These are phyloP conservation scores for Tuber melanosporum DNA, from an alignment of 495 filamentous ascomycete genomes.

Conservation along the genomic window DNA sequence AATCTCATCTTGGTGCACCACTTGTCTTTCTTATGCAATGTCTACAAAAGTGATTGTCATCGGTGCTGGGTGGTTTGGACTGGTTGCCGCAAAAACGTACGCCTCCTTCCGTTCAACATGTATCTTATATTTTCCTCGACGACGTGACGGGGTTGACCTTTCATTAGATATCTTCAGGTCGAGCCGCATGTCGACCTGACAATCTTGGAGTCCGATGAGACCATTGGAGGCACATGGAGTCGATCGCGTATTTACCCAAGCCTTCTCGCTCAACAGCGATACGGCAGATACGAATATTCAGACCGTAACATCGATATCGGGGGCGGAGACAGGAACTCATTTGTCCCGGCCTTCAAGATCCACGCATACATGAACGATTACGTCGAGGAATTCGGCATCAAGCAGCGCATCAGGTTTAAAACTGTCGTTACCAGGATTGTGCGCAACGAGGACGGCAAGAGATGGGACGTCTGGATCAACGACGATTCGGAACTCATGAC, in stretches of 20 bases:
- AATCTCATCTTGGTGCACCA: not conserved
- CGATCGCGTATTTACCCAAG: conserved; percentile 48
- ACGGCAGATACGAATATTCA: conserved; percentile 17
- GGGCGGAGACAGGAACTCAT: not conserved
- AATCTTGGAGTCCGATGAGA: conserved; percentile 46
- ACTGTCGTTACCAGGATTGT: conserved; percentile 35
- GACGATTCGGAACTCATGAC: not conserved
- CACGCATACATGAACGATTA: conserved; percentile 19
- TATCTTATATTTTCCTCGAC: not conserved
- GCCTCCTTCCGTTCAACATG: not conserved
- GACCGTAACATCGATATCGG: conserved; percentile 8
- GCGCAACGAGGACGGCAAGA: conserved; percentile 26
- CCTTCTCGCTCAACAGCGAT: conserved; percentile 41
- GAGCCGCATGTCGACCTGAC: conserved; percentile 38
- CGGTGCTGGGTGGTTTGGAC: conserved; percentile 12
- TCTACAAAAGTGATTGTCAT: conserved; percentile 16
- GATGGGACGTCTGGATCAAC: conserved; percentile 28
- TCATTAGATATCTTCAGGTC: conserved; percentile 20
- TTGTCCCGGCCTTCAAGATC: conserved; percentile 12
- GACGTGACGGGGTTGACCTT: not conserved
- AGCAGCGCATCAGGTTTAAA: conserved; percentile 39
- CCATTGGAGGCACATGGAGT: conserved; percentile 50
- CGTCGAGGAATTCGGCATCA: conserved; percentile 42
- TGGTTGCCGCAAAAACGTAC: conserved; percentile 17
- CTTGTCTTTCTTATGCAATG: not conserved